These are phyloP conservation scores for Globisporangium camurandrum DNA, from an alignment of 352 stramenopile species.

Conservation along the genomic window DNA sequence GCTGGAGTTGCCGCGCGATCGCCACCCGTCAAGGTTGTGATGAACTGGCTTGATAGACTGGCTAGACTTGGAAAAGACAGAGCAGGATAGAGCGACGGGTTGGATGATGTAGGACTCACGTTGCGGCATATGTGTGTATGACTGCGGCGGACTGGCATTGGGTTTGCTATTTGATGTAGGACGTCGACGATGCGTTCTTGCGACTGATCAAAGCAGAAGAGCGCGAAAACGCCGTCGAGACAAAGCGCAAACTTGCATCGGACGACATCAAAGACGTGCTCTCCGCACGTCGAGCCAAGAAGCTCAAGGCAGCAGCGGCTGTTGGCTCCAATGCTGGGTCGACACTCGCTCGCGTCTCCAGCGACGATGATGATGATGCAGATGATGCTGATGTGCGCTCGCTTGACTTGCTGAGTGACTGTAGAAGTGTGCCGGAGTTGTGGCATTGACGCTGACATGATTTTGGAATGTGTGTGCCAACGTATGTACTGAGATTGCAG, in stretches of 20 bases:
- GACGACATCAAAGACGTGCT: slow-evolving; percentile 50
- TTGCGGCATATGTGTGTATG: too few species aligned
- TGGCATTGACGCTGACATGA: too few species aligned
- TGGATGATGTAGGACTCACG: too few species aligned
- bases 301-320: slow-evolving; percentile 8
- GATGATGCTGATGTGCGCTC: slow-evolving; percentile 21
- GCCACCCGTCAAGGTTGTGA: too few species aligned
- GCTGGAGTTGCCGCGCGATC: too few species aligned
- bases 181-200: slow-evolving; percentile 73
- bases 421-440: too few species aligned
- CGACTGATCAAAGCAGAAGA: slow-evolving; percentile 73
- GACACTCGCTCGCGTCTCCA: neutral
- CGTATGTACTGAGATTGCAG: slow-evolving; percentile 18
- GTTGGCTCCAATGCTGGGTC: too few species aligned
- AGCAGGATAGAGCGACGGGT: too few species aligned
- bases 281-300: slow-evolving; percentile 36
- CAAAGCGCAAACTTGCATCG: slow-evolving; percentile 48
- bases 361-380: slow-evolving; percentile 27
- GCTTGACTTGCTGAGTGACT: neutral
- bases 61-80: too few species aligned
- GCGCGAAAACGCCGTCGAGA: slow-evolving; percentile 44
- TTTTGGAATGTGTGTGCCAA: slow-evolving; percentile 1
- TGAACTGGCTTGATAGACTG: too few species aligned
- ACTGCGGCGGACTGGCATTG: too few species aligned
- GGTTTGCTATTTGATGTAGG: slow-evolving; percentile 17